Evolutionary conservation across 179 eudicot genomes (phyloP), one percentile per base, ranked within the genome.

Genomic region (Nepenthes alata): DNA sequence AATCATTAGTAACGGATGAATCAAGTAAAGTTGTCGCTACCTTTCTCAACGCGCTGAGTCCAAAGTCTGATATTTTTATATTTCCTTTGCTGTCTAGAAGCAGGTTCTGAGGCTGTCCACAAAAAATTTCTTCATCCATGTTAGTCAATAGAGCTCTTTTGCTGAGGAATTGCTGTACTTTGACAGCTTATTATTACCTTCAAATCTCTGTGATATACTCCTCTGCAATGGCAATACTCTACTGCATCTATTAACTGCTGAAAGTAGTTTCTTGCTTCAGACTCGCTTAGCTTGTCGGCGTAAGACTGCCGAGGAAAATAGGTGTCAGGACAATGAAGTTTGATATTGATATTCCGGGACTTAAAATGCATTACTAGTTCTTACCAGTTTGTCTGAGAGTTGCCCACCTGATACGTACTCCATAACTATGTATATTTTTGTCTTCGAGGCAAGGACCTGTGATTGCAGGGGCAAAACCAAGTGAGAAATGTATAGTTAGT

Each of bases 231-330:
- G 60, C 96, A 88, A 63, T 88, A 85, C 38, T 85, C 81, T 64
- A 88, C 76, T 59, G 91, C 96, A 73, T 88, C 87, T 47, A 88
- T 80, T 71, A 88, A 82, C 74, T 83, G 96, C 65, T 88, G 96
- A 64, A 88, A 88, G 70, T 74, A 78, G 65, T 69, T 65, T 63
- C 96, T 81, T 15, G 89, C 79, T 49, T 78, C 85, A 14, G 69
- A 67, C 59, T 85, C 89, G 36, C 35, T 57, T 16, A 80, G 61
- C 53, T 53, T 74, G 35, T 55, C 49, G 11, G 70, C 37, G 25
- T 82, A 82, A 38, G 77, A 70, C 87, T 80, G 64, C 9, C 47
- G 25, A 13, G 11, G 53, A 4, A 3, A 53, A 4, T 39, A 35
- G n/a, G 4, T 5, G 1, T 13, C 3, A 37, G 4, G 53, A 64